Base-by-base conservation (phyloP, 148 eudicot genomes). In the Nyssa sinensis region DNA sequence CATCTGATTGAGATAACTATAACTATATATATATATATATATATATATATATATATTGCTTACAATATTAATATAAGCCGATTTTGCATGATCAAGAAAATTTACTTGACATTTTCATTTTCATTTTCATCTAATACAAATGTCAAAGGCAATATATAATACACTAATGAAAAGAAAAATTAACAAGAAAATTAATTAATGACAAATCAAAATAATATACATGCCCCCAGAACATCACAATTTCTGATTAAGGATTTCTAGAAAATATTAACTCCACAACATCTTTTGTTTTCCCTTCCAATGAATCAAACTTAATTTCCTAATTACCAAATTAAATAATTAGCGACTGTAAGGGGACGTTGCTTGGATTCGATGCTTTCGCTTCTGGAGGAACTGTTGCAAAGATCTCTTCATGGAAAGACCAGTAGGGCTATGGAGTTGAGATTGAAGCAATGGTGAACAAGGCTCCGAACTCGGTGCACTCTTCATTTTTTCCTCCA, bases 341-440 rank as follows among this genome's bases (percentile, higher is more conserved):
- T 49, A 55, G 19, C 24, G 59, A 21, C 8, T 21, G 59, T 87
- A 85, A 53, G 88, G 87, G 1, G 85, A 79, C 21, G 81, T 55
- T 34, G 85, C 71, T 72, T 72, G 85, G 29, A 74, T 62, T 11
- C 89, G 72, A 24, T 77, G 37, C 62, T 76, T 80, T 73, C 91
- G 64, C 81, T 86, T 88, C 57, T 86, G 77, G 7, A 83, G 84
- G 68, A 88, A 88, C 44, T 74, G 75, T 67, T 82, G 86, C 57
- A 88, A 67, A 17, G 89, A 88, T 67, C 74, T 77, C 79, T 83
- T 85, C 89, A 86, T 81, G 7, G 86, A 85, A 24, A 71, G 73
- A 5, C 69, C 83, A 32, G 76, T 24, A 14, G 81, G 84, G 49
- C 71, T 84, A 4, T 62, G 32, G 14, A 66, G 7, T 6, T 62